These are phyloP conservation scores for Nicotiana obtusifolia DNA, from an alignment of 257 asterid species.

Conservation along the genomic window DNA sequence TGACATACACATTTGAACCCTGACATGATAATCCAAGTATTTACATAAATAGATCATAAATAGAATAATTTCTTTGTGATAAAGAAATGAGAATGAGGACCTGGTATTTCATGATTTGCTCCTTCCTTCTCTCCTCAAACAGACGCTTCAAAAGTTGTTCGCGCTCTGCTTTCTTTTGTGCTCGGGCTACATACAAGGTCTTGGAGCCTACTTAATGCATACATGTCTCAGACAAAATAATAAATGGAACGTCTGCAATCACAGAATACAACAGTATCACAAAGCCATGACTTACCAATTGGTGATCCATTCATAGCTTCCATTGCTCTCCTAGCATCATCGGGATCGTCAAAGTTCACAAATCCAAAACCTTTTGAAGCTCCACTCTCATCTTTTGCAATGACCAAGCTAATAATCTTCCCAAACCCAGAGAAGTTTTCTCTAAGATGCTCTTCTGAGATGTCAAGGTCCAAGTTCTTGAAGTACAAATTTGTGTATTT, in stretches of 20 bases:
- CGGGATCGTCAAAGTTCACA: conserved; percentile 46
- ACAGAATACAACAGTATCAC: background rate
- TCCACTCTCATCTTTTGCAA: conserved; percentile 38
- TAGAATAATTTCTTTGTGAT: conserved; percentile 28
- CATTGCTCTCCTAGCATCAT: conserved; percentile 43
- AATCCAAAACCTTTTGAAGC: conserved; percentile 51
- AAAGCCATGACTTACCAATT: conserved; percentile 39
- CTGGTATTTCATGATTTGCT: conserved; percentile 60
- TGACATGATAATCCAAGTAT: conserved; percentile 45
- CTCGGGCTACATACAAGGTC: conserved; percentile 67
- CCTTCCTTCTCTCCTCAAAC: conserved; percentile 72
- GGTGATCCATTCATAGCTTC: conserved; percentile 45
- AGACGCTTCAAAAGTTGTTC: conserved; percentile 51
- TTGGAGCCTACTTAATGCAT: conserved; percentile 47
- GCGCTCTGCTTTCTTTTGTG: conserved; percentile 83
- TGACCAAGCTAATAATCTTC: conserved; percentile 34
- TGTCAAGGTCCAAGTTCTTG: conserved; percentile 39
- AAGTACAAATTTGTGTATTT: conserved; percentile 28
- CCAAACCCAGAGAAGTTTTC: conserved; percentile 46
- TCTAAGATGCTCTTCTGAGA: conserved; percentile 35
- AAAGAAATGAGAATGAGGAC: conserved; percentile 18
- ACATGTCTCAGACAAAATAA: background rate
- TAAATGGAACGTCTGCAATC: background rate
- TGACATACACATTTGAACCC: conserved; percentile 69
- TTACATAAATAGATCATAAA: conserved; percentile 17